Base-by-base conservation (phyloP, 192 early-diverging fungal genomes). In the Coemansia sp. region DNA sequence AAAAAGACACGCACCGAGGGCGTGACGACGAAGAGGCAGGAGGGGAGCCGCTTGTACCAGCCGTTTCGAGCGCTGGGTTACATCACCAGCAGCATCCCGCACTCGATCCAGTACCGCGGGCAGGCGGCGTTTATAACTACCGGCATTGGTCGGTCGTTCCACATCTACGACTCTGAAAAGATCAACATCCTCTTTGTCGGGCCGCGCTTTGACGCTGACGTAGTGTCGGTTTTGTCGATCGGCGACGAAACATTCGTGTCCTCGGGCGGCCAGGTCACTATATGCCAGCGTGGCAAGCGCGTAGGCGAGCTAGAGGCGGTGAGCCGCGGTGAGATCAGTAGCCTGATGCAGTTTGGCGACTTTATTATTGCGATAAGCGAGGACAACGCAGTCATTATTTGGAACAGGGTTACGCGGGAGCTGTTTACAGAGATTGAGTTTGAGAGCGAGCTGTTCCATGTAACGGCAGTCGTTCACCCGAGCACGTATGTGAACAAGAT, bases 401-500 rank as follows among this genome's bases (percentile, higher is more conserved):
- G 91, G 87, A 81, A 94, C 69, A 81, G 83, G 58, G 68, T 59
- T n/a, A 89, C 82, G 15, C 71, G 74, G 76, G 87, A 93, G 72
- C 63, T 87, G 56, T 84, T 90, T 60, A 87, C 87, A 0, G 83
- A 86, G 56, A 77, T 94, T 35, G 83, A 88, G 52, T 93, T 95
- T 77, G 88, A 84, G 22, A 57, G 42, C 63, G 67, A 81, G 18
- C 60, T 81, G 1, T 95, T 95, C 70, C 82, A 83, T 24, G 79
- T 88, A 8, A 89, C 94, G 7, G 59, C 83, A 0, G 63, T 96
- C 10, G 76, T 98, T 39, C 97, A 99, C 60, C 97, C 97, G 21
- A 90, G 86, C 82, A 97, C 97, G 2, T 99, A 98, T 82, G 71
- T 99, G 32, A 98, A 99, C 84, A 99, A 99, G 74, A 82, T 99